phyloP scores from a whole-genome alignment of 192 early-diverging fungal genomes.

The Podochytrium sp. region DNA sequence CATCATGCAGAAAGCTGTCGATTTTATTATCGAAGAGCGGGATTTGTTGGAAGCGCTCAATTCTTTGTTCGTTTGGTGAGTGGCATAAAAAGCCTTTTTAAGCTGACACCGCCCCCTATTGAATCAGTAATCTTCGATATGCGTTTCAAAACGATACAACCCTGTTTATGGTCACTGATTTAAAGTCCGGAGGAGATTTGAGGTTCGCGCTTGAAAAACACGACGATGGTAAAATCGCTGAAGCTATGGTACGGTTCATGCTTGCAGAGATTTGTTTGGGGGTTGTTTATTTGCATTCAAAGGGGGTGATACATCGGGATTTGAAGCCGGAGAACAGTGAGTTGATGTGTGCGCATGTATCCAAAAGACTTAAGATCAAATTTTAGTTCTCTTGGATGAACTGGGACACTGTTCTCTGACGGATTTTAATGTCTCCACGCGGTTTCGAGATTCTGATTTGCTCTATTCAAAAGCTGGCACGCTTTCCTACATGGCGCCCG shows the following conservation, averaged over 20 bases:
- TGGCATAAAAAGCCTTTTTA: not conserved
- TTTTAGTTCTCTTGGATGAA: slow-evolving; percentile 49
- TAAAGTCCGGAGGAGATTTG: slow-evolving; percentile 64
- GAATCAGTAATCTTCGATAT: slow-evolving; percentile 67
- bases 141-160: slow-evolving; percentile 69
- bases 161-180: slow-evolving; percentile 67
- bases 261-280: slow-evolving; percentile 49
- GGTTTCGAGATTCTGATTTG: slow-evolving; percentile 42
- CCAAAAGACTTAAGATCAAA: slow-evolving; percentile 35
- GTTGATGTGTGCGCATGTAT: not conserved
- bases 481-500: slow-evolving; percentile 78
- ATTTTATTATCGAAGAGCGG: slow-evolving; percentile 90
- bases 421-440: slow-evolving; percentile 59
- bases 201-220: slow-evolving; percentile 56
- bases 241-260: slow-evolving; percentile 49
- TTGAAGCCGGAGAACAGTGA: slow-evolving; percentile 44
- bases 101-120: not conserved
- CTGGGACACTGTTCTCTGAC: slow-evolving; percentile 55
- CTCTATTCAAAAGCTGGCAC: slow-evolving; percentile 52
- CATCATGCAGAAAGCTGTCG: slow-evolving; percentile 77
- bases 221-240: slow-evolving; percentile 38
- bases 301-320: slow-evolving; percentile 58
- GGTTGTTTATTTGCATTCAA: slow-evolving; percentile 53
- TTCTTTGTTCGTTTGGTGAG: slow-evolving; percentile 74
- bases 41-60: slow-evolving; percentile 83